phyloP scores from a whole-genome alignment of 2,329 filamentous ascomycete genomes.

The Aspergillus texensis region DNA sequence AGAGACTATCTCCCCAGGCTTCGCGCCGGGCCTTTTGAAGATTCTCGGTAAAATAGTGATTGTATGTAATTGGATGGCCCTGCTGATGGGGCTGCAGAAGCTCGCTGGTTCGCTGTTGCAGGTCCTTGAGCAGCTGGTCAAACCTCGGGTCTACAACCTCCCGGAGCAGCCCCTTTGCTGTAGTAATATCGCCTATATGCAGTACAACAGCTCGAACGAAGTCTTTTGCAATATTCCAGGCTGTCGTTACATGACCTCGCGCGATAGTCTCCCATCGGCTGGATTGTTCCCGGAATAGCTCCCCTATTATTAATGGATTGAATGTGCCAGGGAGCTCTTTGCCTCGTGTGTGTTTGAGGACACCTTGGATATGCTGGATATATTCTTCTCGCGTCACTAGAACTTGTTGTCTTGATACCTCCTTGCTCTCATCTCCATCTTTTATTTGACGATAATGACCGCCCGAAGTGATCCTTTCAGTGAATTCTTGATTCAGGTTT shows the following conservation, averaged over 20 bases:
- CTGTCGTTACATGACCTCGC: constrained; percentile 36
- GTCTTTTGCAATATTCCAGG: constrained; percentile 35
- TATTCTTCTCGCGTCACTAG: constrained; percentile 37
- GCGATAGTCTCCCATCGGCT: constrained; percentile 54
- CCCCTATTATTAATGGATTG: constrained; percentile 60
- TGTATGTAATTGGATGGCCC: constrained; percentile 40
- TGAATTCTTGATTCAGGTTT: constrained; percentile 27
- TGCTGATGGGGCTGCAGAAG: constrained; percentile 50
- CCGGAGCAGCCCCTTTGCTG: constrained; percentile 41
- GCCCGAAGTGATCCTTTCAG: constrained; percentile 13
- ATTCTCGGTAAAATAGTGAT: constrained; percentile 40
- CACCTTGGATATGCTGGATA: constrained; percentile 43
- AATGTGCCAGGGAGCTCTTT: constrained; percentile 64
- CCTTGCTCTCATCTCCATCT: neutral
- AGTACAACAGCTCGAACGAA: constrained; percentile 41
- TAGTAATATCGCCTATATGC: constrained; percentile 45
- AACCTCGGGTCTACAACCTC: constrained; percentile 49
- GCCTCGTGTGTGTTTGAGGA: constrained; percentile 50
- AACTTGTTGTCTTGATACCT: constrained; percentile 11
- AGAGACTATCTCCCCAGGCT: constrained; percentile 15
- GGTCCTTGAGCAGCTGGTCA: constrained; percentile 33
- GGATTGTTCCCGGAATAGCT: constrained; percentile 64
- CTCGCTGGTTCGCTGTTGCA: constrained; percentile 47
- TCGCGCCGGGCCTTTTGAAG: constrained; percentile 30
- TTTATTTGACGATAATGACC: constrained; percentile 16